Evolutionary conservation across 805 yeast genomes (phyloP), one percentile per base, ranked within the genome.

Genomic region (Myxozyma sirexii): DNA sequence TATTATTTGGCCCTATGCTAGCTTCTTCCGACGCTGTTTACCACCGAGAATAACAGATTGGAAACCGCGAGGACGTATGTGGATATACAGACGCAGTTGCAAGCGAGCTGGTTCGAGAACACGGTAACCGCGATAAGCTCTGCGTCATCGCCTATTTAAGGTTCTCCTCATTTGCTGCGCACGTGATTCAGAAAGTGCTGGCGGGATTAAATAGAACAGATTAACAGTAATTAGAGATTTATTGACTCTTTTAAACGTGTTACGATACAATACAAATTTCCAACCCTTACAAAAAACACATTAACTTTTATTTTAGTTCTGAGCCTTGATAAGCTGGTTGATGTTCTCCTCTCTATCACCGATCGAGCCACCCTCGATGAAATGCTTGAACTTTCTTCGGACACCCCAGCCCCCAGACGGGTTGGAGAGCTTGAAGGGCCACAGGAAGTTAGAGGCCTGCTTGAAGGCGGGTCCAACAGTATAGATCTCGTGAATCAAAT

Each of bases 401-500:
- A 84, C 82, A 77, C 88, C 85, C 90, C 88, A 86, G 77, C 91
- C 91, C 75, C 91, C 91, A 74, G 79, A 79, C 74, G 91, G 91
- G 82, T 85, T 85, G 69, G 90, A 86, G 74, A 86, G 84, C 80
- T 85, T 82, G 88, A 86, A 86, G 76, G 91, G 91, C 89, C 90
- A 86, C 78, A 86, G 79, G 82, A 86, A 86, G 89, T 86, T 86
- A 83, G 84, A 83, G 70, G 86, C 91, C 79, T 86, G 90, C 82
- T 86, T 86, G 86, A 86, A 86, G 84, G 86, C 84, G 74, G 90
- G 90, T 72, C 91, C 91, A 76, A 86, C 90, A 62, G 90, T 83
- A 86, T 79, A 83, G 74, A 86, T 85, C 80, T 86, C 91, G 83
- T 86, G 91, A 79, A 86, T 84, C 77, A 86, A 80, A 75, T 86